Base-by-base conservation (phyloP, 192 early-diverging fungal genomes). In the Backusella australiensis region DNA sequence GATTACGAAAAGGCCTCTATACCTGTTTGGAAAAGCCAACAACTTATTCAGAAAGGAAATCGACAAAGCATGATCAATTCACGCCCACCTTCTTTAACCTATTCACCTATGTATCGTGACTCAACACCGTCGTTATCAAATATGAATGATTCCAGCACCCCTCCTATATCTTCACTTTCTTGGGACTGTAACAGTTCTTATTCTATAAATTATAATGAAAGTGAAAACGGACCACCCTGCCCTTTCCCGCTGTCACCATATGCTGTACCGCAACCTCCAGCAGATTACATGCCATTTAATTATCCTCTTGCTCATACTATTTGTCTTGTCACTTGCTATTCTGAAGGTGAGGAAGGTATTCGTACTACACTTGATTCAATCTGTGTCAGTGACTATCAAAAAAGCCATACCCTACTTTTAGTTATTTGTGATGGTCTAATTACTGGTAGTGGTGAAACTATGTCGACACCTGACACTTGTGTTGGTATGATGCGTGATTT, bases 361-460 rank as follows among this genome's bases (percentile, higher is more conserved):
- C 87, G 91, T 23, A 93, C 86, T 19, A 97, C 96, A 6, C 86
- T 96, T 66, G 93, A 95, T 80, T 97, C 95, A 44, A 85, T 98
- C 38, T 93, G 93, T 34, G 75, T 81, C 11, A 91, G 92, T 12
- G 89, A 94, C 74, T 98, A 96, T 80, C 92, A 93, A 67, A 89
- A 93, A 78, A 89, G 90, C 8, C 93, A 93, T 78, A 96, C 95
- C 86, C 84, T 94, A 65, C 78, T 98, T 46, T 90, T 97, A 42
- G 92, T 96, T 11, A 85, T 98, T 75, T 92, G 94, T 21, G 96
- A 98, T 72, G 96, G 96, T 69, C 88, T 94, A 41, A 94, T 98
- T 80, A 96, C 88, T 74, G 97, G 97, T 59, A 85, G 83, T 34
- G 90, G 91, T 41, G 89, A 97, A 80, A 84, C 80, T 53, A 85